phyloP scores from a whole-genome alignment of 2,329 filamentous ascomycete species.

The Teratosphaeria viscida region DNA sequence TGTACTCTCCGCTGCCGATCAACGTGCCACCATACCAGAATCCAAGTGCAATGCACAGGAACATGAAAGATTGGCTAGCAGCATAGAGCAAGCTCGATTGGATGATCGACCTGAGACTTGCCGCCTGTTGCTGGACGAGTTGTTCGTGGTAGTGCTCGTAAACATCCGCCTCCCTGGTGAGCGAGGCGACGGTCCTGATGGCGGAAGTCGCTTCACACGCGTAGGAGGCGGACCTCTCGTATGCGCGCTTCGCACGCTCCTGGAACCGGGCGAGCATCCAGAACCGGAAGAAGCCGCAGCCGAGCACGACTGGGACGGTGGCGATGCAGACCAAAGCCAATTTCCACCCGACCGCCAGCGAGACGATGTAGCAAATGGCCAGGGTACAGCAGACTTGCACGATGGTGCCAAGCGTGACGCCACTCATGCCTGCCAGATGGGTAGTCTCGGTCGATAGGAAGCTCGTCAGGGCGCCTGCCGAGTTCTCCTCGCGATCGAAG shows the following conservation, averaged over 20 bases:
- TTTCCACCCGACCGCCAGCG: slow-evolving; percentile 76
- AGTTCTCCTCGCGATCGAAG: slow-evolving; percentile 85
- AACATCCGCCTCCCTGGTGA: slow-evolving; percentile 80
- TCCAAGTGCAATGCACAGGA: slow-evolving; percentile 72
- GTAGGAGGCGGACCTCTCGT: slow-evolving; percentile 71
- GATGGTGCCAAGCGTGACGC: slow-evolving; percentile 77
- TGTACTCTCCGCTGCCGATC: slow-evolving; percentile 60
- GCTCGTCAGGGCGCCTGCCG: slow-evolving; percentile 74
- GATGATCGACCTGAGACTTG: slow-evolving; percentile 61
- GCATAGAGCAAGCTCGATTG: slow-evolving; percentile 74
- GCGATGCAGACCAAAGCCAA: slow-evolving; percentile 72
- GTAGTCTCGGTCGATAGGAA: slow-evolving; percentile 86
- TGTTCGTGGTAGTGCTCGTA: slow-evolving; percentile 58
- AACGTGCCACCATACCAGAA: slow-evolving; percentile 87
- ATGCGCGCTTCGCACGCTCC: slow-evolving; percentile 65
- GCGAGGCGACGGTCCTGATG: slow-evolving; percentile 83
- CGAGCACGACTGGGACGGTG: slow-evolving; percentile 65
- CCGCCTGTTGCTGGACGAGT: slow-evolving; percentile 55
- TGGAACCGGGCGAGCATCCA: slow-evolving; percentile 73
- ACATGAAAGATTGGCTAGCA: slow-evolving; percentile 70
- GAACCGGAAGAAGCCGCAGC: slow-evolving; percentile 79
- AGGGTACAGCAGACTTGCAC: slow-evolving; percentile 73
- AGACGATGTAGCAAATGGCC: slow-evolving; percentile 58
- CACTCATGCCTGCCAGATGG: slow-evolving; percentile 77
- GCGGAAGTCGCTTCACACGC: slow-evolving; percentile 90